phyloP scores from a whole-genome alignment of 495 filamentous ascomycete species.

The Aspergillus carlsbadensis region DNA sequence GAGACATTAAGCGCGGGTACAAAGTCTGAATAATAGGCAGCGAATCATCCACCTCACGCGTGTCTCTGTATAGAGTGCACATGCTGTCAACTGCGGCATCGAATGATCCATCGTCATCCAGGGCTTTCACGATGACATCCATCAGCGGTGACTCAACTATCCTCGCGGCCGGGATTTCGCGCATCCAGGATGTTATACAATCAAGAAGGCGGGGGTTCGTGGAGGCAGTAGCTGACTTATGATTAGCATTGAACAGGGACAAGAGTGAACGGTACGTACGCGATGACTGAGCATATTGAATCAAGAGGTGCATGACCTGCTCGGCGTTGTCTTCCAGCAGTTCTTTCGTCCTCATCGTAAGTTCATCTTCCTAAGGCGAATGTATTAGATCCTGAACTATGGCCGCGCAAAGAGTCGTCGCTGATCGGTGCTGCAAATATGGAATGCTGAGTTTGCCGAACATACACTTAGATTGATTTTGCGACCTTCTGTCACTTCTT shows the following conservation, averaged over 20 bases:
- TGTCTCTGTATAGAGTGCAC: slow-evolving; percentile 87
- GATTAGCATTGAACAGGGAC: not conserved
- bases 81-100: slow-evolving; percentile 92
- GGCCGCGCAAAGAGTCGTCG: slow-evolving; percentile 21
- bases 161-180: slow-evolving; percentile 80
- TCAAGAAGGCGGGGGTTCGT: slow-evolving; percentile 89
- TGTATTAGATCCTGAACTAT: slow-evolving; percentile 45
- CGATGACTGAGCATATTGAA: slow-evolving; percentile 87
- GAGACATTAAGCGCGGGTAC: slow-evolving; percentile 76
- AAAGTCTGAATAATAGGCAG: slow-evolving; percentile 76
- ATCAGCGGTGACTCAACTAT: slow-evolving; percentile 86
- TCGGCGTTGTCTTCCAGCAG: slow-evolving; percentile 86
- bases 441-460: slow-evolving; percentile 51
- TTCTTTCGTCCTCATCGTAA: slow-evolving; percentile 75
- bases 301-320: slow-evolving; percentile 79
- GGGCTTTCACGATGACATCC: slow-evolving; percentile 71
- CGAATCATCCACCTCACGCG: slow-evolving; percentile 83
- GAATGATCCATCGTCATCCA: slow-evolving; percentile 74
- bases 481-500: slow-evolving; percentile 98
- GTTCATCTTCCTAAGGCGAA: slow-evolving; percentile 82
- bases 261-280: slow-evolving; percentile 50
- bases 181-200: slow-evolving; percentile 94
- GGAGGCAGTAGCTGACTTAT: slow-evolving; percentile 57
- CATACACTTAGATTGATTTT: slow-evolving; percentile 98
- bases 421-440: slow-evolving; percentile 19